Conservation (phyloP, 208 protist genomes). For the Entamoeba histolytica region DNA sequence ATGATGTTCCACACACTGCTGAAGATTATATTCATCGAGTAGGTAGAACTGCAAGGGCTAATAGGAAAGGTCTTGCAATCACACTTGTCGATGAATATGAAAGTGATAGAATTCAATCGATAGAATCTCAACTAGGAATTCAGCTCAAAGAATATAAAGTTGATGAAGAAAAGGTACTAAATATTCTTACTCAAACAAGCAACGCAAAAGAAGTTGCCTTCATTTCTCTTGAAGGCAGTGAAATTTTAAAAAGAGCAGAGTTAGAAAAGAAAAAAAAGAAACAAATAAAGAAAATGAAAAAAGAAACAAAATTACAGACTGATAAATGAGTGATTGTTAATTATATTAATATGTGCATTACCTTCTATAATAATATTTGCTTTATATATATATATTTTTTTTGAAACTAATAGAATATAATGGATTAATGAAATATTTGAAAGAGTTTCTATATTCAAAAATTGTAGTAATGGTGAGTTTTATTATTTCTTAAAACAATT, state of each 20-base stretch:
- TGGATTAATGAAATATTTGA: too few relatives aligned
- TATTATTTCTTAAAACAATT: too few relatives aligned
- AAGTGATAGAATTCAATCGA: not conserved
- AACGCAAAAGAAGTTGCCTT: not conserved
- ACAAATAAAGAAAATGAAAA: not conserved
- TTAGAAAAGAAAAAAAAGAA: not conserved
- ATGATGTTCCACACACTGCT: constrained; percentile 58
- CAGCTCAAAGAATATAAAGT: not conserved
- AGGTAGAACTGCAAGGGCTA: constrained; percentile 23
- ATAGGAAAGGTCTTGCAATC: not conserved
- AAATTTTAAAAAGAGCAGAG: not conserved
- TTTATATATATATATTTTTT: too few relatives aligned
- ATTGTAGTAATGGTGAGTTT: too few relatives aligned
- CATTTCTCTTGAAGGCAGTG: not conserved
- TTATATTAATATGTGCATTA: too few relatives aligned
- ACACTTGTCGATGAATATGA: not conserved
- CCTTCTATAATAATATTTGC: too few relatives aligned
- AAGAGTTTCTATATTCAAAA: too few relatives aligned
- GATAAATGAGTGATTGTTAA: not conserved
- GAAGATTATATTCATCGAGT: not conserved
- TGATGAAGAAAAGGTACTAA: not conserved
- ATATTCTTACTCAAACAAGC: not conserved
- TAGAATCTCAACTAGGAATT: not conserved
- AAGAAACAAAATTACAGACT: not conserved
- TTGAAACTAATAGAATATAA: too few relatives aligned